Conservation (phyloP, 768 basidiomycete genomes). For the Macrocybe gigantea region DNA sequence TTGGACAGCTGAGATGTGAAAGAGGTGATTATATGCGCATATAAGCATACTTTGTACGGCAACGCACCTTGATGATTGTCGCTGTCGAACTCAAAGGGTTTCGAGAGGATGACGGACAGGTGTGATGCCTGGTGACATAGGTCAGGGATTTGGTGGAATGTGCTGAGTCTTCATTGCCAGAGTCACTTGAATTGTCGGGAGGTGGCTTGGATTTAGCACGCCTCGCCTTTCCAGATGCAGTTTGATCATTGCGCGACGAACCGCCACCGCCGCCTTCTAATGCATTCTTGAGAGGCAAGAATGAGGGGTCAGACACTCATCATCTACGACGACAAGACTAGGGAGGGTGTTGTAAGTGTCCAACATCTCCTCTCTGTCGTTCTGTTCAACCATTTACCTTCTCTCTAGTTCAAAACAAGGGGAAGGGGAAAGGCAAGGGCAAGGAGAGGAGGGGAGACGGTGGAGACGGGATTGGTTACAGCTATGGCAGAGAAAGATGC, state of each 20-base stretch:
- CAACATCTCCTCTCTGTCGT: no score
- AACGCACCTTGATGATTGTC: slow-evolving; percentile 59
- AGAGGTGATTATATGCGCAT: neutral
- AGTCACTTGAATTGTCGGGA: slow-evolving; percentile 33
- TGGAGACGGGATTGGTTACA: neutral
- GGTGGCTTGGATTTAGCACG: slow-evolving; percentile 22
- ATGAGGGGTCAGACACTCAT: neutral
- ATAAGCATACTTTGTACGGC: neutral
- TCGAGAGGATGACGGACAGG: slow-evolving; percentile 22
- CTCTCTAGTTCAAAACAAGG: no score
- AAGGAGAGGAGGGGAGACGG: slow-evolving; percentile 6
- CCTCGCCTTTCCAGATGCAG: slow-evolving; percentile 34
- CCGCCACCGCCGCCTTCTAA: slow-evolving; percentile 11
- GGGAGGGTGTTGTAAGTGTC: no score
- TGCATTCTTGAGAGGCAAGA: slow-evolving; percentile 16
- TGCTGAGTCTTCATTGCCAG: slow-evolving; percentile 47
- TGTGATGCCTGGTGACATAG: slow-evolving; percentile 21
- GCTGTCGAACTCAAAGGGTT: slow-evolving; percentile 23
- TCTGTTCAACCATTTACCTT: no score
- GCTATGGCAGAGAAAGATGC: slow-evolving; percentile 16
- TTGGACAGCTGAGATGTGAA: slow-evolving; percentile 49
- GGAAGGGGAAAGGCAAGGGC: no score
- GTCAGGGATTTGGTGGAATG: slow-evolving; percentile 20
- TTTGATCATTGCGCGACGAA: no score
- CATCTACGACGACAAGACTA: no score